phyloP scores from a whole-genome alignment of 768 basidiomycete genomes.

The Termitomyces sp. region DNA sequence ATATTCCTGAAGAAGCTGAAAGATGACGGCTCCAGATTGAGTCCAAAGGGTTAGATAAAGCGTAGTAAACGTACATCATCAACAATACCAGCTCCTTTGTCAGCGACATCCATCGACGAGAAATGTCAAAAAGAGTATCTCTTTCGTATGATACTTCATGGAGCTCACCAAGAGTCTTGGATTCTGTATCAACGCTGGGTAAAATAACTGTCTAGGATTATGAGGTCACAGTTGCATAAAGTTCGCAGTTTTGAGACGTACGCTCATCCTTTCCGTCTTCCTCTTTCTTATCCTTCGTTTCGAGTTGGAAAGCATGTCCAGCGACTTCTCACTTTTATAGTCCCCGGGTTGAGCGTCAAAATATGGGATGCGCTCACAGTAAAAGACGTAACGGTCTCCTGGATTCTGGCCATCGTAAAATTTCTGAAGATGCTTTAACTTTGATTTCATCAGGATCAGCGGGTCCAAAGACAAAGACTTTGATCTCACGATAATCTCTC shows the following conservation, averaged over 20 bases:
- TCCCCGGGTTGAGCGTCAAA: background rate
- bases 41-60: too few species aligned
- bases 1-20: background rate
- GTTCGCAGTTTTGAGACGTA: background rate
- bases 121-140: background rate
- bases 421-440: background rate
- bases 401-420: background rate
- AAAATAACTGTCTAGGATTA: background rate
- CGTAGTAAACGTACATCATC: constrained; percentile 6
- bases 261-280: background rate
- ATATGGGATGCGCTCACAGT: background rate
- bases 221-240: background rate
- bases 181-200: background rate
- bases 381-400: background rate
- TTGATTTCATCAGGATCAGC: background rate
- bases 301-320: background rate
- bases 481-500: background rate
- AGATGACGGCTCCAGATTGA: background rate
- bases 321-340: background rate
- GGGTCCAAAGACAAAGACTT: too few species aligned
- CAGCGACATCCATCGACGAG: background rate
- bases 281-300: background rate
- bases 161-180: background rate
- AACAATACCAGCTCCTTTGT: background rate
- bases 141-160: background rate